Percentiles rank a stretch among this genome's conserved stretches.
These are phyloP conservation scores for Eremothecium gossypii DNA, from an alignment of 1,139 yeast species.

Conservation along the genomic window DNA sequence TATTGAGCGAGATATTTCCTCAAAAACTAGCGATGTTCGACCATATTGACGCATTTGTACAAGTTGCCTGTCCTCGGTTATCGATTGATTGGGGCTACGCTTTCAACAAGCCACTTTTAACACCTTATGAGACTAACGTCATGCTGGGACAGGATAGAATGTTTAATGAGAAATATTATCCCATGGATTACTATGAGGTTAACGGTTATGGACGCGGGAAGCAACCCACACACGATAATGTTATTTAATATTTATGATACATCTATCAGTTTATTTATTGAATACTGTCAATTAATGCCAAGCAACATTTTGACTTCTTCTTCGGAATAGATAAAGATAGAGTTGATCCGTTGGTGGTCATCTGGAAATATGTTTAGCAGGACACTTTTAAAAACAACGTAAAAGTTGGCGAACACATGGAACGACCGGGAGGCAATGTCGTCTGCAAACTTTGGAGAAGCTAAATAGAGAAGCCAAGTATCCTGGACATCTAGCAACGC, in stretches of 20 bases:
- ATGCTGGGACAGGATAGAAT: slow-evolving; percentile 62
- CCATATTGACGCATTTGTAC: slow-evolving; percentile 90
- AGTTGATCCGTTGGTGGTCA: slow-evolving; percentile 16
- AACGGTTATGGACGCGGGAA: slow-evolving; percentile 93
- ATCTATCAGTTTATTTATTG: background rate
- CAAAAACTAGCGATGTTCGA: slow-evolving; percentile 88
- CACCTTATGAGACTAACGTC: slow-evolving; percentile 96
- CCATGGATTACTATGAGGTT: slow-evolving; percentile 90
- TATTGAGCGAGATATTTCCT: slow-evolving; percentile 89
- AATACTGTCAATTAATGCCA: slow-evolving; percentile 39
- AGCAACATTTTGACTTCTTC: slow-evolving; percentile 54
- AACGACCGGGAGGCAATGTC: slow-evolving; percentile 45
- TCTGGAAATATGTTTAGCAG: slow-evolving; percentile 31
- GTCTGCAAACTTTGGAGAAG: slow-evolving; percentile 55
- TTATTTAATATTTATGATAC: slow-evolving; percentile 1
- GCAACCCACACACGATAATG: slow-evolving; percentile 38
- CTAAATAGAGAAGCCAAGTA: slow-evolving; percentile 43
- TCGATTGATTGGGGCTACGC: slow-evolving; percentile 99
- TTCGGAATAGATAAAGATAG: slow-evolving; percentile 31
- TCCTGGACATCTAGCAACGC: slow-evolving; percentile 57
- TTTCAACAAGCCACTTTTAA: slow-evolving; percentile 77
- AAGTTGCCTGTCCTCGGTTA: slow-evolving; percentile 93
- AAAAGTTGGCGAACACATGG: slow-evolving; percentile 43
- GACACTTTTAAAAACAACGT: slow-evolving; percentile 42
- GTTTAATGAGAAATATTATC: slow-evolving; percentile 64